Evolutionary conservation across 306 rosid genomes (phyloP).

Genomic region (Prunus mira): DNA sequence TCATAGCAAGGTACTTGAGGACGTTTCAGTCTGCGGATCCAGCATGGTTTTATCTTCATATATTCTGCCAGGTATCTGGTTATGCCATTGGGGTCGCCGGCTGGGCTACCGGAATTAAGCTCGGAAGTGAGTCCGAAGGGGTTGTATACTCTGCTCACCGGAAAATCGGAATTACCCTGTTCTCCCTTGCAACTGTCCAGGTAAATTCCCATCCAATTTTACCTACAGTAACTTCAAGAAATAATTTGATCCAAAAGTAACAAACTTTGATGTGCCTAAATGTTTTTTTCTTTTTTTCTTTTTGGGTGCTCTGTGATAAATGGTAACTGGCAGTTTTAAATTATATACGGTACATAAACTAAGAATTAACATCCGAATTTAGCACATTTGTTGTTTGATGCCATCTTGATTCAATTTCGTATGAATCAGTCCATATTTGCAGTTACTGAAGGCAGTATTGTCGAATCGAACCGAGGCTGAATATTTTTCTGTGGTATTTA

Average conservation of each 20-base stretch:
- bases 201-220: constrained; percentile 22
- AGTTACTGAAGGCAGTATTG: not conserved
- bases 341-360: not conserved
- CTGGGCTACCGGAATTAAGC: constrained; percentile 86
- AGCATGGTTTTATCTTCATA: constrained; percentile 89
- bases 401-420: not conserved
- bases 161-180: constrained; percentile 70
- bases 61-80: constrained; percentile 59
- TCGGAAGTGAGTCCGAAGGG: constrained; percentile 63
- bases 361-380: not conserved
- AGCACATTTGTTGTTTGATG: not conserved
- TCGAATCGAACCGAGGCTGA: not conserved
- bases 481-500: constrained; percentile 9
- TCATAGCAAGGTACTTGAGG: constrained; percentile 74
- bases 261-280: not conserved
- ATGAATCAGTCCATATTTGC: not conserved
- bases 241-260: not conserved
- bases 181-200: constrained; percentile 73
- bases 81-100: constrained; percentile 87
- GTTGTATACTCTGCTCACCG: constrained; percentile 43
- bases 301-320: not conserved
- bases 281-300: not conserved
- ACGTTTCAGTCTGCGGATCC: constrained; percentile 75
- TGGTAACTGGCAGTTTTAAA: too few relatives aligned
- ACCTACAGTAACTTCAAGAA: not conserved